Evolutionary conservation across 140 eudicot species (phyloP), one percentile per base, ranked within the genome.

Genomic region (Cichorium intybus): DNA sequence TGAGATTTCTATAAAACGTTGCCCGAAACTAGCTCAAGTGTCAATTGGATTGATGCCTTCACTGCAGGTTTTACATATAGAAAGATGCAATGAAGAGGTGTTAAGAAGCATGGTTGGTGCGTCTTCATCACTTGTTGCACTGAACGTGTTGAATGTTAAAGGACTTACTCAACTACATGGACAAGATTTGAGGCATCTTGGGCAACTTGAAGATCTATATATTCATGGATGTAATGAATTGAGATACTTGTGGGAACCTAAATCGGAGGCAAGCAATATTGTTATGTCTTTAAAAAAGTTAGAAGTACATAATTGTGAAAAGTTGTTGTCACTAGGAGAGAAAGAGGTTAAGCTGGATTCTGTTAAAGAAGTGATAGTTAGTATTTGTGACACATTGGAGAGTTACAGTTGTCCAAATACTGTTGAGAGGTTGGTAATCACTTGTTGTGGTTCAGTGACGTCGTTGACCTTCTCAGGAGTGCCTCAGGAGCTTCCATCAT

Each of bases 61-160:
- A 22, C 56, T 55, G 16, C 37, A 2, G 16, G 18, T 24, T 43
- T 14, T 65, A 34, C 17, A 65, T 51, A 33, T 65, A 49, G 10
- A 51, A 51, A 60, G 48, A 33, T 65, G 71, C 34, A 11, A 23
- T 65, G 33, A 14, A 22, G 60, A 21, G 27, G 71, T 65, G 71
- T 22, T 65, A 16, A 22, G 15, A 6, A 51, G 60, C 49, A 15
- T 65, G 24, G 61, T 65, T 1, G 17, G 7, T 4, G 20, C 21
- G 41, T 63, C 69, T 11, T 12, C 60, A 18, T 65, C 71, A 18
- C 12, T 65, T 14, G 11, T 1, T 22, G 21, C n/a, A 2, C 14
- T 49, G 60, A 48, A 31, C 7, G 7, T 65, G 28, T 0, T 0
- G 12, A 0, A 7, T 10, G 14, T 65, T 8, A 3, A 21, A 31